phyloP scores from a whole-genome alignment of 2,329 filamentous ascomycete genomes.

The Gaeumannomyces tritici region DNA sequence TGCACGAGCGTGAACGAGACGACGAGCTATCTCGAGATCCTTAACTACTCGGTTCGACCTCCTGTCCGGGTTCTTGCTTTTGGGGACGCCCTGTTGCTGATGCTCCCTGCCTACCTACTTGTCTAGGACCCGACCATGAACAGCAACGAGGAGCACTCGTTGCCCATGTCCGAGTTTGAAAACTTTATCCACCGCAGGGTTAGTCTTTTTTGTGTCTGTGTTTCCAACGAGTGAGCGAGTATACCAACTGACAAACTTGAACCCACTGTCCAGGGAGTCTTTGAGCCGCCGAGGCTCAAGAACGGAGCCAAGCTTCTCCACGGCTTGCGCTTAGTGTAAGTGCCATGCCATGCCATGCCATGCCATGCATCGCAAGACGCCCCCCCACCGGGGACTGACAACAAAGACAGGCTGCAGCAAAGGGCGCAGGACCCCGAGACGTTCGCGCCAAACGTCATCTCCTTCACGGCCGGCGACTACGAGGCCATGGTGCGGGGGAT shows the following conservation, averaged over 20 bases:
- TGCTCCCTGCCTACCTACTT: neutral
- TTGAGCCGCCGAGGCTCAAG: conserved; percentile 34
- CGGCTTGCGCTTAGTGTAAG: conserved; percentile 44
- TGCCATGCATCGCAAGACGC: neutral
- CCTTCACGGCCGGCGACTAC: conserved; percentile 39
- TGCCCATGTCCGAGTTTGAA: conserved; percentile 45
- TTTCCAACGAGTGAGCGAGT: neutral
- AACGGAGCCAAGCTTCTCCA: conserved; percentile 34
- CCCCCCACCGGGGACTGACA: no score
- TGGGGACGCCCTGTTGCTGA: conserved; percentile 1
- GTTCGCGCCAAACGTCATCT: conserved; percentile 45
- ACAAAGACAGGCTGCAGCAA: conserved; percentile 46
- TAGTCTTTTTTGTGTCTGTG: conserved; percentile 20
- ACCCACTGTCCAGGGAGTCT: conserved; percentile 34
- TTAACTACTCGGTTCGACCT: conserved; percentile 44
- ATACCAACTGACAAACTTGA: conserved; percentile 1
- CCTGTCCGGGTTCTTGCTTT: no score
- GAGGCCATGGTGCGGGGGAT: conserved; percentile 45
- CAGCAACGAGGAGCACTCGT: conserved; percentile 38
- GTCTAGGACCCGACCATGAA: conserved; percentile 41
- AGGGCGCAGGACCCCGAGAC: conserved; percentile 47
- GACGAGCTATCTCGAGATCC: conserved; percentile 47
- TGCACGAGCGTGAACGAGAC: conserved; percentile 40
- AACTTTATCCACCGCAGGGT: conserved; percentile 45
- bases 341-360: no score